Evolutionary conservation across 2,329 filamentous ascomycete genomes (phyloP).

Genomic region (Fusarium nanum): DNA sequence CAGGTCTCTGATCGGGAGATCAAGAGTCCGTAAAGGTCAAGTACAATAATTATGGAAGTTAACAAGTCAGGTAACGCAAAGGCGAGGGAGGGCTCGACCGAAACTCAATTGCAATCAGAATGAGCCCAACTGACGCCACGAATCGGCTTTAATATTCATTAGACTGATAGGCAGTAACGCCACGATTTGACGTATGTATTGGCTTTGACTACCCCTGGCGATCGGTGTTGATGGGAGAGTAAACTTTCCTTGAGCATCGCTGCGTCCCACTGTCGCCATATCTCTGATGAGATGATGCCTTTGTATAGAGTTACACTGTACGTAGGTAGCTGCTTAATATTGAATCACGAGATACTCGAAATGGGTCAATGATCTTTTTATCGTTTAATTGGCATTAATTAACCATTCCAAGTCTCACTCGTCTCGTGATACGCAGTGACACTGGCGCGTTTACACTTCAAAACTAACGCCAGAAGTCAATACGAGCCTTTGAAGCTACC

Average conservation of each 20-base stretch:
- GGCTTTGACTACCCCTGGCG: constrained; percentile 6
- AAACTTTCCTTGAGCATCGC: not conserved
- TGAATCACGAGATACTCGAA: not conserved
- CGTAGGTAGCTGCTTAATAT: not conserved
- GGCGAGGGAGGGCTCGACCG: not conserved
- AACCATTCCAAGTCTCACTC: not conserved
- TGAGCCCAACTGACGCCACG: constrained; percentile 5
- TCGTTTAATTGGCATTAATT: not conserved
- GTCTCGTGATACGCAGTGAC: not conserved
- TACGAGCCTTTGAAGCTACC: not conserved
- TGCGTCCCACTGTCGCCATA: not conserved
- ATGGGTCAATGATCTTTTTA: not conserved
- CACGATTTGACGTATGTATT: constrained; percentile 18
- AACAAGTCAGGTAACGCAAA: not conserved
- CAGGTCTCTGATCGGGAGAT: constrained; percentile 39
- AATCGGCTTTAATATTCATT: constrained; percentile 23
- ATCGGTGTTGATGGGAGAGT: not conserved
- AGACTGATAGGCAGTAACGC: constrained; percentile 21
- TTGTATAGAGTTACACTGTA: not conserved
- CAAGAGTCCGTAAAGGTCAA: constrained; percentile 17
- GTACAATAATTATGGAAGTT: not conserved
- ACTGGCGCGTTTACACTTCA: not conserved
- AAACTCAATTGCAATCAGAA: constrained; percentile 3
- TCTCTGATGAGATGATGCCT: not conserved
- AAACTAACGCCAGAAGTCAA: not conserved